Evolutionary conservation across 2,329 filamentous ascomycete genomes (phyloP), one percentile per base, ranked within the genome.

Genomic region (Paecilomyces sp.): DNA sequence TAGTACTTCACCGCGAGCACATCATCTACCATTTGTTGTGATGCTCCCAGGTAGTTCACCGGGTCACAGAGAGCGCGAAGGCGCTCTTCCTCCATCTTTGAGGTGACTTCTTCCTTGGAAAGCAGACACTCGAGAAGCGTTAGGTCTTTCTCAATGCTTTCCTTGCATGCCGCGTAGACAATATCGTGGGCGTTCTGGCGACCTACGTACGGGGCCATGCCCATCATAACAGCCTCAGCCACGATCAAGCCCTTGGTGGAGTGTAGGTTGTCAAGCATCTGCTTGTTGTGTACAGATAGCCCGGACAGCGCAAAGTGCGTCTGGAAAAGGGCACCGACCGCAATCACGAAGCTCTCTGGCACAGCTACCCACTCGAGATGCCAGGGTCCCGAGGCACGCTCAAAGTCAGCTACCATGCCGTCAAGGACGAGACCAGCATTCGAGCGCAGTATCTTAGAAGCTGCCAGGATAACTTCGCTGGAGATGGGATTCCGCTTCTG

Each of bases 191-290:
- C 82, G 18, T 77, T 73, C 60, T 82, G 80, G 13, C 83, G 73
- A 8, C 83, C 82, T 50, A 82, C 70, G 68, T 79, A 71, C 15
- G 77, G 75, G n/a, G 81, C 83, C 56, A 85, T 72, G 1, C 76
- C 79, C 83, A 85, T 85, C 82, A 85, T 85, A n/a, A 85, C 80
- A 1, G 83, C 81, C 70, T 85, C 83, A 0, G 77, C 82, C 12
- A 84, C 82, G 63, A 85, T 85, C 22, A 85, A 68, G 0, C 82
- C 82, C 51, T 72, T 72, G 0, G 81, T 83, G 0, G 78, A 82
- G 54, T 77, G 73, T 1, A 85, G 71, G 61, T 85, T 85, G 0
- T 69, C 66, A 57, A 77, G 64, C 81, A 85, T 83, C 13, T 75
- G 70, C 56, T 77, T 74, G 0, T 71, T 71, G 61, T 84, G 77